Base-by-base conservation (phyloP, 2,329 filamentous ascomycete genomes). In the Pseudocercospora ulei region DNA sequence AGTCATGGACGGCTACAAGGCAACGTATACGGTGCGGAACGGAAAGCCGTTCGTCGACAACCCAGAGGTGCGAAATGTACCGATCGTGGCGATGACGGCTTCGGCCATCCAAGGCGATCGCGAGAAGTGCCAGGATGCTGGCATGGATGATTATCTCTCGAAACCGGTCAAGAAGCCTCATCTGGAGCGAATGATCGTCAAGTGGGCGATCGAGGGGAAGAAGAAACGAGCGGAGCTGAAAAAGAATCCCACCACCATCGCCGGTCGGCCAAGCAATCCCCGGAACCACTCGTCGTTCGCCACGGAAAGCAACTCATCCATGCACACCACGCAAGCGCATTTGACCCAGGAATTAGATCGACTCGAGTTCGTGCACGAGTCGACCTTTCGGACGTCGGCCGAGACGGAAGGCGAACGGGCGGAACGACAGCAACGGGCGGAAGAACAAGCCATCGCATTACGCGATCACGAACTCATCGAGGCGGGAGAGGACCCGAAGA, bases 31-130 rank as follows among this genome's bases (percentile, higher is more conserved):
- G 6, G 70, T 88, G 29, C 71, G 81, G 9, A 77, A 80, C 39
- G 75, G 82, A 48, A 56, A 70, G 1, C 76, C 79, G 0, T 85
- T 81, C 60, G 76, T 71, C 25, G 53, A 64, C 2, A 70, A 72
- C 36, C 66, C 75, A 1, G 60, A 62, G 11, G 57, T 73, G 3
- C 66, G 70, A 38, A 67, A 76, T 27, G 76, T 83, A 3, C 80
- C 80, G 0, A 83, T 86, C 35, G 76, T 86, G 23, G 81, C 81
- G n/a, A 83, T 86, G 78, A 86, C 81, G 0, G 82, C 80, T 3
- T 82, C 76, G 3, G 81, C 81, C 0, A 84, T 85, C 25, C 78
- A 83, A 55, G 81, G 81, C 3, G 81, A 86, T 52, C 68, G 72
- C 33, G 80, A 85, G 56, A 84, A 83, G 55, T 85, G 80, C 55